A percentile compares a stretch with the other conserved stretches of the same genome.
These are phyloP conservation scores for Aplosporella prunicola DNA, from an alignment of 2,329 filamentous ascomycete species.

Conservation along the genomic window DNA sequence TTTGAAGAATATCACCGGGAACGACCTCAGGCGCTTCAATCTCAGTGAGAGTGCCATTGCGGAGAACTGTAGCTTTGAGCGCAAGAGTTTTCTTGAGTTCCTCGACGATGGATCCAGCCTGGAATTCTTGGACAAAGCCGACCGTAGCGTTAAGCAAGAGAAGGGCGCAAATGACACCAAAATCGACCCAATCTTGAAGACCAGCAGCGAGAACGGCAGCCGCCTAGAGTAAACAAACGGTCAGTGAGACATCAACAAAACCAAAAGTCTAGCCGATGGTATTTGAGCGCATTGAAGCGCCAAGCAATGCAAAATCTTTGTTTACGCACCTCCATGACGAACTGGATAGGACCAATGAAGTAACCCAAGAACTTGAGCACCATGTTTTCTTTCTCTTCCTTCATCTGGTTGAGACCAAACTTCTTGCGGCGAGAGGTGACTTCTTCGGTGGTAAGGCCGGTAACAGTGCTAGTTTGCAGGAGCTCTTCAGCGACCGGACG, in stretches of 20 bases:
- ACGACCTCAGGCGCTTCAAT: constrained; percentile 77
- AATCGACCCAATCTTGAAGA: constrained; percentile 85
- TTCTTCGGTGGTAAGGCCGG: constrained; percentile 50
- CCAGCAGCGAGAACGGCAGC: constrained; percentile 73
- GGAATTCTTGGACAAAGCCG: constrained; percentile 82
- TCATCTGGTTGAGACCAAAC: constrained; percentile 81
- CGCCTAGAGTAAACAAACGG: constrained; percentile 36
- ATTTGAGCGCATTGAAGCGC: constrained; percentile 27
- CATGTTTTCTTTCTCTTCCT: constrained; percentile 79
- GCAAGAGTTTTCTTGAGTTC: constrained; percentile 86
- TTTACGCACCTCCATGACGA: constrained; percentile 79
- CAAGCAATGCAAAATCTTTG: no score
- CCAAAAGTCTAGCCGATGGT: constrained; percentile 11
- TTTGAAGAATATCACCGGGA: constrained; percentile 79
- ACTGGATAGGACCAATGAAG: constrained; percentile 84
- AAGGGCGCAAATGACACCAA: constrained; percentile 79
- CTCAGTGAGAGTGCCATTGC: constrained; percentile 68
- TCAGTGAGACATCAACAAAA: constrained; percentile 12
- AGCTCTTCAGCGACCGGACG: constrained; percentile 62
- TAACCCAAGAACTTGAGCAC: constrained; percentile 73
- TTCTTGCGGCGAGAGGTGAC: constrained; percentile 57
- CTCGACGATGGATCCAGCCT: constrained; percentile 82
- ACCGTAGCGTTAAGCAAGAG: constrained; percentile 76
- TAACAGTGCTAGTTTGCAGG: constrained; percentile 62
- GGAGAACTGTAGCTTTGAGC: constrained; percentile 77